Base-by-base conservation (phyloP, 257 asterid genomes). In the Datura wrightii region DNA sequence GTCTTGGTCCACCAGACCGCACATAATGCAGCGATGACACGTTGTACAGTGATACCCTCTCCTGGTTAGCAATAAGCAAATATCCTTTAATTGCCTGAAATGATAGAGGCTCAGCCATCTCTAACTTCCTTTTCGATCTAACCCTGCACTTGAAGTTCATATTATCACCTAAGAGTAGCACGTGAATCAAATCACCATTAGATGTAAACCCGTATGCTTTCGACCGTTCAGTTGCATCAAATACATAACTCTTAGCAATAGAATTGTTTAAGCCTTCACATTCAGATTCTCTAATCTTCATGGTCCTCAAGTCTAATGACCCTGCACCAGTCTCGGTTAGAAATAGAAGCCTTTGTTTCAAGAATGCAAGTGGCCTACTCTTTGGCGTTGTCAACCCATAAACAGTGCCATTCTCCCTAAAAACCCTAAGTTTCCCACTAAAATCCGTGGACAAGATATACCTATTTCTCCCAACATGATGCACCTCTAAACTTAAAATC, bases 241-340 rank as follows among this genome's bases (percentile, higher is more conserved):
- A 97, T 50, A 93, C 96, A 60, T 95, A 97, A 80, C 67, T 90
- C 79, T 85, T 88, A 7, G 89, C 96, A 44, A 88, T 80, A 58
- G 96, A 92, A 88, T 88, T 85, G 86, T 97, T 94, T 85, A 95
- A 69, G 3, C 98, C 98, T 87, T 97, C 99, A n/a, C 99, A 97
- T 6, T 88, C 92, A 2, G 97, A 87, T 80, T 95, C 98, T 89
- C 92, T 93, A 50, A 97, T 85, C 85, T 88, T 97, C 98, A 95
- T 95, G 66, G 97, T 92, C 89, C 98, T 92, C 88, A 97, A 90
- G 90, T 97, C 99, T 89, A 97, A 88, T 0, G 98, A 95, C 46
- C 99, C 99, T 0, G 99, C 98, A 36, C 99, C 99, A 3, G 92
- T 89, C 24, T 94, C 98, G 0, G 98, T 94, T 9, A 97, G 94